These are phyloP conservation scores for Entomortierella parvispora DNA, from an alignment of 192 early-diverging fungal species.

Conservation along the genomic window DNA sequence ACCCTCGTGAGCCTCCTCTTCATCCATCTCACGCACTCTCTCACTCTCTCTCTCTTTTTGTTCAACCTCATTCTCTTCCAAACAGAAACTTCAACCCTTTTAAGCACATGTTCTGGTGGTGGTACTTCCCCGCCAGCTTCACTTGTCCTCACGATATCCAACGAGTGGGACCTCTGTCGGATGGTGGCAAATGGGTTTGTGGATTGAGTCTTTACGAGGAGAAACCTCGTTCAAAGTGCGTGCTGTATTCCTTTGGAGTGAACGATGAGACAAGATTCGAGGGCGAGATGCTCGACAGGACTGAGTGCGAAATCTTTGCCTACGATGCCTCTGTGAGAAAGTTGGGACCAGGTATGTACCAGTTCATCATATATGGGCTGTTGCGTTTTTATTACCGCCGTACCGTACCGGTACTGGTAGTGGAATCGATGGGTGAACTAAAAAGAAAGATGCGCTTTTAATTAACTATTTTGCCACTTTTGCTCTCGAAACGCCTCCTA, in stretches of 20 bases:
- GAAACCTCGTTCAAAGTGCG: conserved; percentile 35
- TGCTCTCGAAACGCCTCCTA: not conserved
- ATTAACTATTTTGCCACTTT: not conserved
- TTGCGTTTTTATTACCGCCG: too few relatives aligned
- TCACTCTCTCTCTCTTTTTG: not conserved
- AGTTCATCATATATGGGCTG: not conserved
- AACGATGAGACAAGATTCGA: conserved; percentile 44
- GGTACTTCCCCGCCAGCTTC: conserved; percentile 50
- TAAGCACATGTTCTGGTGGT: conserved; percentile 25
- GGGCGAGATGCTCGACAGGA: conserved; percentile 43
- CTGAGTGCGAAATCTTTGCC: conserved; percentile 40
- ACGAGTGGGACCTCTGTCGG: conserved; percentile 43
- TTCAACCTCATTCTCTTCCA: too few relatives aligned
- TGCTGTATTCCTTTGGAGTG: conserved; percentile 46
- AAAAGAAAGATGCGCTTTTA: too few relatives aligned
- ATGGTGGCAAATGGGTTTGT: conserved; percentile 46
- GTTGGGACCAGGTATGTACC: conserved; percentile 23
- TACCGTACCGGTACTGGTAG: too few relatives aligned
- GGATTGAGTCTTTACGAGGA: conserved; percentile 42
- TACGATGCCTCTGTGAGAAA: conserved; percentile 36
- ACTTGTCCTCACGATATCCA: conserved; percentile 38
- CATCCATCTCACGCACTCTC: not conserved
- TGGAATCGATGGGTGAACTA: not conserved
- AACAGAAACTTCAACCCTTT: conserved; percentile 31
- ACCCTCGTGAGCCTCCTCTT: too few relatives aligned